Evolutionary conservation across 2,329 filamentous ascomycete species (phyloP).

Genomic region (Nannizziopsis barbatae): DNA sequence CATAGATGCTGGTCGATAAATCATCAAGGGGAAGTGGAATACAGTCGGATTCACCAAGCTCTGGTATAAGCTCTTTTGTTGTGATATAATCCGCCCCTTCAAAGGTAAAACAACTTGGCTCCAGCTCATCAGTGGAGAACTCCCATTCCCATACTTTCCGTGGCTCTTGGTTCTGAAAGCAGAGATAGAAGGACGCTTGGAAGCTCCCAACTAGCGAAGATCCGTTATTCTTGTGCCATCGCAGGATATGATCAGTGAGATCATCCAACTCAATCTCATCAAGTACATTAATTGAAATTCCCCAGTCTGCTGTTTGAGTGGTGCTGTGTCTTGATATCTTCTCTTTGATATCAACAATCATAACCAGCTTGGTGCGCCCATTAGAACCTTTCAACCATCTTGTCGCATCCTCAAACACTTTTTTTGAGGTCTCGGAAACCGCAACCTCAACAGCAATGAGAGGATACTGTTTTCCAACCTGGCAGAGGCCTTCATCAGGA

Average conservation of each 20-base stretch:
- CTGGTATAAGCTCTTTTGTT: slow-evolving; percentile 10
- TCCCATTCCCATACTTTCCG: slow-evolving; percentile 11
- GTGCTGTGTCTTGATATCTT: not conserved
- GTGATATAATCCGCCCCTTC: slow-evolving; percentile 7
- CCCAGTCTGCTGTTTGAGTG: slow-evolving; percentile 7
- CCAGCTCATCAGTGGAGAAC: slow-evolving; percentile 7
- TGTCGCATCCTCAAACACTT: slow-evolving; percentile 12
- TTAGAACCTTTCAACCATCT: slow-evolving; percentile 11
- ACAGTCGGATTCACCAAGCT: slow-evolving; percentile 8
- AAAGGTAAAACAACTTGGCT: slow-evolving; percentile 6
- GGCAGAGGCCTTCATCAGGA: slow-evolving; percentile 10
- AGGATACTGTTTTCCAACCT: slow-evolving; percentile 7
- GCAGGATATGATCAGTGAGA: slow-evolving; percentile 11
- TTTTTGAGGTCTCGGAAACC: slow-evolving; percentile 8
- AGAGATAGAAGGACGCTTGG: slow-evolving; percentile 8
- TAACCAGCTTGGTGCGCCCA: slow-evolving; percentile 11
- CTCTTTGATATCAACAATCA: slow-evolving; percentile 10
- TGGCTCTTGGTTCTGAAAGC: slow-evolving; percentile 10
- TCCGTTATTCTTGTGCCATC: slow-evolving; percentile 11
- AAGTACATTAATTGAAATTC: slow-evolving; percentile 8
- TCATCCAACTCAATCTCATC: not conserved
- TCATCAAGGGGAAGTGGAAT: slow-evolving; percentile 8
- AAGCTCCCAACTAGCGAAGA: slow-evolving; percentile 10
- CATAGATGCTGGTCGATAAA: slow-evolving; percentile 6
- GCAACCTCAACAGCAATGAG: slow-evolving; percentile 11